Evolutionary conservation across 441 rosid species (phyloP).

Genomic region (Gossypium davidsonii): DNA sequence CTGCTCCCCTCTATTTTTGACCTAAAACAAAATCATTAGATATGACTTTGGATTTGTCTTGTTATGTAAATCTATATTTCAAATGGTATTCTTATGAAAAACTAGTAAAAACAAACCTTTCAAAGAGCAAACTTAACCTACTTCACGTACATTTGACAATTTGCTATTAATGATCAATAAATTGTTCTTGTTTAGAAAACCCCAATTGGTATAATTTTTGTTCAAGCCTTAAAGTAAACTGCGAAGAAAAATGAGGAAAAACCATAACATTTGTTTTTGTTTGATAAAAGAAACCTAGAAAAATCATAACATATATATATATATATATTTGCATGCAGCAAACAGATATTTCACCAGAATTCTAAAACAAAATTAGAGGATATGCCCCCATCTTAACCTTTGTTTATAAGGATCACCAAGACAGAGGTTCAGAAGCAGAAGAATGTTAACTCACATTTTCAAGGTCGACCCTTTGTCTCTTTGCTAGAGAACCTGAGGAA

Average conservation of each 20-base stretch:
- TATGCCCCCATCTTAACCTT: neutral
- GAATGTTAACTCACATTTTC: conserved; percentile 29
- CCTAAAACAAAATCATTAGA: conserved; percentile 28
- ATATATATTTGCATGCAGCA: neutral
- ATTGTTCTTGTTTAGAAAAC: neutral
- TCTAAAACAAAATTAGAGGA: neutral
- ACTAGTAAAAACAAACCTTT: neutral
- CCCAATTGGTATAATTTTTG: neutral
- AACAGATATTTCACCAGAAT: neutral
- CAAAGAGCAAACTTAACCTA: neutral
- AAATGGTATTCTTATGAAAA: neutral
- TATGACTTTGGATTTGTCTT: neutral
- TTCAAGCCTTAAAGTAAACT: neutral
- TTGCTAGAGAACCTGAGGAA: conserved; percentile 34
- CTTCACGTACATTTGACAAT: neutral
- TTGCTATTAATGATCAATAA: neutral
- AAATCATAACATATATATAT: neutral
- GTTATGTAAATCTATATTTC: neutral
- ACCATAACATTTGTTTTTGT: neutral
- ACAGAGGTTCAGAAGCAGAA: neutral
- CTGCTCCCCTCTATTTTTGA: conserved; percentile 24
- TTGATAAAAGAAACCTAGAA: neutral
- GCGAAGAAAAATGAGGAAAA: neutral
- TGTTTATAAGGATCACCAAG: neutral
- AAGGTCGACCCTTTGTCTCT: conserved; percentile 48